phyloP scores from a whole-genome alignment of 306 rosid genomes.

The Psophocarpus tetragonolobus region DNA sequence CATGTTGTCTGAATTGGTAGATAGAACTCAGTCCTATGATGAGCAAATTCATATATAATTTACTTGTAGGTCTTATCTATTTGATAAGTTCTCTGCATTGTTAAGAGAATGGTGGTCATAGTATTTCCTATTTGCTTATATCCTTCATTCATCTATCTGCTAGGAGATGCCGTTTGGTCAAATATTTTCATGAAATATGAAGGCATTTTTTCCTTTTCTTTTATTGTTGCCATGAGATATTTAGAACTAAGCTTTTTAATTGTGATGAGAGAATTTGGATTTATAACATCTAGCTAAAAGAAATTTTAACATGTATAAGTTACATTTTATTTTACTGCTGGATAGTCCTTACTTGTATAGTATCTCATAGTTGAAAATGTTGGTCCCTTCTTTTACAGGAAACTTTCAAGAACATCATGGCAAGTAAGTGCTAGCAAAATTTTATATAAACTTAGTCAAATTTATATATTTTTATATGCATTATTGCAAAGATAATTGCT shows the following conservation, averaged over 20 bases:
- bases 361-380: slow-evolving; percentile 30
- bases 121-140: background rate
- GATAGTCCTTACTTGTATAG: slow-evolving; percentile 11
- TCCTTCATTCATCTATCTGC: background rate
- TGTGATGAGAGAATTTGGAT: slow-evolving; percentile 24
- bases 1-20: slow-evolving; percentile 11
- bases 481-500: slow-evolving; percentile 8
- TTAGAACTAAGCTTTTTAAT: background rate
- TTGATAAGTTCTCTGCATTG: background rate
- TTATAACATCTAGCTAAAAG: background rate
- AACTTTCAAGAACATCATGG: slow-evolving; percentile 77
- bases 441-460: background rate
- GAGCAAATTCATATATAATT: background rate
- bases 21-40: background rate
- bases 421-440: slow-evolving; percentile 58
- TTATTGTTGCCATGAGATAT: background rate
- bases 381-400: slow-evolving; percentile 61
- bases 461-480: background rate
- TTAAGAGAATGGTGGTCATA: background rate
- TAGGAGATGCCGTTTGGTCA: background rate
- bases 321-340: background rate
- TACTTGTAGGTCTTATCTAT: background rate
- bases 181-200: background rate
- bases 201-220: background rate
- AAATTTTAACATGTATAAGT: background rate